Evolutionary conservation across 139 green algal species (phyloP), one percentile per base, ranked within the genome.

Genomic region (Protoeuglena noctilucae): DNA sequence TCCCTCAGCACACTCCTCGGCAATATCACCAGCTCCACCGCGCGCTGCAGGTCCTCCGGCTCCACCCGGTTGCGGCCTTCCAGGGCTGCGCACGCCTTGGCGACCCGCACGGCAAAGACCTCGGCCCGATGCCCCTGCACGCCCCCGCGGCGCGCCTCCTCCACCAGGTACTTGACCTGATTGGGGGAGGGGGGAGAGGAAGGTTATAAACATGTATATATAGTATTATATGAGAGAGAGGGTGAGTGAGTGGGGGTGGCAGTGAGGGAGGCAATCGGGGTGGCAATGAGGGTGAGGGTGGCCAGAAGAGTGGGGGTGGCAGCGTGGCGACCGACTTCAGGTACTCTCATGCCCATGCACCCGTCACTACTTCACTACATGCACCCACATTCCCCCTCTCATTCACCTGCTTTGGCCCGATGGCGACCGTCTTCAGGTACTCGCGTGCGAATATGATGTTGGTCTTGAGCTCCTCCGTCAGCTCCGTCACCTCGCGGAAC

Each of bases 21-120:
- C 47, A 96, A 56, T 64, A 98, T 98, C 28, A 98, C 91, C 55
- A 98, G 81, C 65, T 93, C 65, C 48, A 98, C 86, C 17, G 91
- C 91, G 62, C 34, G 34, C 53, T 78, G 65, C 40, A 99, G 67
- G 71, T 99, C 91, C 17, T 98, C 91, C 53, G 85, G 76, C 62
- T 68, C 83, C 14, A 98, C 78, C 25, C 30, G 71, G 53, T 92
- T 79, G 25, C 89, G 70, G 23, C 73, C 84, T 58, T 93, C 83
- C 18, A 96, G 71, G 4, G 89, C 89, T 19, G 87, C 87, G 28
- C 72, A 74, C 9, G 84, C 84, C 56, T 74, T 84, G 48, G 87
- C 87, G 2, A 84, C 81, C 7, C 71, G 65, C 30, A 93, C 72
- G 2, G 89, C 91, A 76, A 89, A 97, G 52, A 98, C 72, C 79